A percentile compares a stretch with the other conserved stretches of the same genome.
Conservation (phyloP, 495 filamentous ascomycete species). For the Aspergillus coremiiformis region DNA sequence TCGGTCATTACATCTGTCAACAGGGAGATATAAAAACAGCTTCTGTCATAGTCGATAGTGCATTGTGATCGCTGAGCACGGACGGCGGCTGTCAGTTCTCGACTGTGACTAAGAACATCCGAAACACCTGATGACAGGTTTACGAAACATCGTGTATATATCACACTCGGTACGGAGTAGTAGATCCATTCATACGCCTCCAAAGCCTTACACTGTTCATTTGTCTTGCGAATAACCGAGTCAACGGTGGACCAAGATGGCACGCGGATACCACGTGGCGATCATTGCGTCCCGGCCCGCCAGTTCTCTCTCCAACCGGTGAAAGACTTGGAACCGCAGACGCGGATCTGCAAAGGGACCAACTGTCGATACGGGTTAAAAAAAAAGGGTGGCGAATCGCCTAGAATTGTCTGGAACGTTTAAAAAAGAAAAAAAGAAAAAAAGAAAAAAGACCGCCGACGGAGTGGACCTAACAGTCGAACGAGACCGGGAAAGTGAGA, state of each 20-base stretch:
- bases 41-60: neutral
- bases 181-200: neutral
- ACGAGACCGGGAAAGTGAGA: neutral
- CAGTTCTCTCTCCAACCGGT: neutral
- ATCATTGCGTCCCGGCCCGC: constrained; percentile 1
- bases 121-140: neutral
- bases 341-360: neutral
- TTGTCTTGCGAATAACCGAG: neutral
- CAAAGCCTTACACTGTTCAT: neutral
- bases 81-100: neutral
- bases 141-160: neutral
- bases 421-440: no score
- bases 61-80: neutral
- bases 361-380: no score
- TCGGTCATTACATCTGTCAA: neutral
- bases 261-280: constrained; percentile 2
- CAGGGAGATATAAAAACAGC: neutral
- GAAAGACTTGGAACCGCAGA: neutral
- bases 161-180: neutral
- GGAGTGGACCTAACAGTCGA: no score
- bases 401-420: no score
- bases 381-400: no score
- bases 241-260: neutral
- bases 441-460: no score
- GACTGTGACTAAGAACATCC: neutral